Conservation (phyloP, 2,329 filamentous ascomycete genomes). For the Geosmithia morbida region DNA sequence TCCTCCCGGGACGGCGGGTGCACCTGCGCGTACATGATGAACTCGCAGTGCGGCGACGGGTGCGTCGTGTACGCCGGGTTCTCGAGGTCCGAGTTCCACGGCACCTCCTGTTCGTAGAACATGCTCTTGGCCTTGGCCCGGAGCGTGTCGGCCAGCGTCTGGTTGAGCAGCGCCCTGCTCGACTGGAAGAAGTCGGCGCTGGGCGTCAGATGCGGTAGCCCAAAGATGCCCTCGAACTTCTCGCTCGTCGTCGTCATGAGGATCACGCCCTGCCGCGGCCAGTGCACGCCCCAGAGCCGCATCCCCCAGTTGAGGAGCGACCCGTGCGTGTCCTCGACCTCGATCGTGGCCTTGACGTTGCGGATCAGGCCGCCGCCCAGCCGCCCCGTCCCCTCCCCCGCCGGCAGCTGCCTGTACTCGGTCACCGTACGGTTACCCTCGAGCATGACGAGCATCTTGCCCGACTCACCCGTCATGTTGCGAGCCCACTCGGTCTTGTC, state of each 20-base stretch:
- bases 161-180: constrained; percentile 53
- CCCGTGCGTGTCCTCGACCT: constrained; percentile 55
- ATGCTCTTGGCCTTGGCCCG: constrained; percentile 44
- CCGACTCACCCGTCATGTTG: constrained; percentile 64
- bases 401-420: constrained; percentile 23
- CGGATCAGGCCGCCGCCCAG: constrained; percentile 42
- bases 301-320: constrained; percentile 65
- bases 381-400: constrained; percentile 13
- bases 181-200: constrained; percentile 39
- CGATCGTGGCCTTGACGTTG: constrained; percentile 54
- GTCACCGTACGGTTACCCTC: constrained; percentile 41
- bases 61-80: constrained; percentile 42
- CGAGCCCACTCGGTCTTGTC: constrained; percentile 50
- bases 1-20: constrained; percentile 33
- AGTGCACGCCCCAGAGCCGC: constrained; percentile 72
- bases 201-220: constrained; percentile 68
- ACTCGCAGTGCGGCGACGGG: constrained; percentile 68
- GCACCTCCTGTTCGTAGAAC: constrained; percentile 44
- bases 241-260: constrained; percentile 83
- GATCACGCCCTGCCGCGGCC: constrained; percentile 63
- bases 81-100: constrained; percentile 62
- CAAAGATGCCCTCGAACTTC: constrained; percentile 87
- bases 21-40: constrained; percentile 73
- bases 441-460: constrained; percentile 51
- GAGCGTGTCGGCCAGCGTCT: constrained; percentile 55